These are phyloP conservation scores for Fusarium caatingaense DNA, from an alignment of 2,329 filamentous ascomycete species.

Conservation along the genomic window DNA sequence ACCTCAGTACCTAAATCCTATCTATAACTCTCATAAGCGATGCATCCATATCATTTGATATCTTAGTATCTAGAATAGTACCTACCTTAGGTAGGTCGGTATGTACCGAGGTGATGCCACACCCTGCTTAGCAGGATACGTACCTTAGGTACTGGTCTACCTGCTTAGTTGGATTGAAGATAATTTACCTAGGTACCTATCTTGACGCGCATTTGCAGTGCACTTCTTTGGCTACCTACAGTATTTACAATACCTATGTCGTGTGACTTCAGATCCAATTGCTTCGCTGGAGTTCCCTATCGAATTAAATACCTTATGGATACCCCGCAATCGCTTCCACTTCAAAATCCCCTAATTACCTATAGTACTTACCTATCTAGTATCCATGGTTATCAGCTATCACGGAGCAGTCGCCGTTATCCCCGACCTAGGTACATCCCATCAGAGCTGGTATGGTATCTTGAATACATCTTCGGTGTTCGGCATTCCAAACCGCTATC, in stretches of 20 bases:
- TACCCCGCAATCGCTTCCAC: conserved; percentile 36
- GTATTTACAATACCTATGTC: background rate
- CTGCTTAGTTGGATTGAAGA: background rate
- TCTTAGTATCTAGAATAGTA: background rate
- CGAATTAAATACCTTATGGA: conserved; percentile 14
- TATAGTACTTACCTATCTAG: conserved; percentile 1
- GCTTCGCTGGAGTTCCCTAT: conserved; percentile 8
- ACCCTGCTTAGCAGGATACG: no score
- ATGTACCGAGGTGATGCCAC: no score
- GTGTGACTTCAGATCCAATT: conserved; percentile 1
- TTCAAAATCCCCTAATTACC: conserved; percentile 11
- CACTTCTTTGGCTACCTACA: background rate
- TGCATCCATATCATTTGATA: background rate
- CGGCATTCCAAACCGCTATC: conserved; percentile 26
- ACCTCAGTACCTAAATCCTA: background rate
- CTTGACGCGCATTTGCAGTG: background rate
- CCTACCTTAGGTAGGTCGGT: background rate
- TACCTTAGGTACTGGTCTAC: no score
- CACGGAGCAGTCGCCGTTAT: conserved; percentile 29
- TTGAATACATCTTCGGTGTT: conserved; percentile 25
- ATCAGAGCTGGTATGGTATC: conserved; percentile 25
- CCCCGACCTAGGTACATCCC: conserved; percentile 28
- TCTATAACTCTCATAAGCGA: background rate
- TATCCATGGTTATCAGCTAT: conserved; percentile 23
- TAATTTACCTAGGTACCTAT: background rate